Percentiles rank a stretch among this genome's conserved stretches.
Conservation (phyloP, 2,329 filamentous ascomycete species). For the Arthrobotrys musiformis region DNA sequence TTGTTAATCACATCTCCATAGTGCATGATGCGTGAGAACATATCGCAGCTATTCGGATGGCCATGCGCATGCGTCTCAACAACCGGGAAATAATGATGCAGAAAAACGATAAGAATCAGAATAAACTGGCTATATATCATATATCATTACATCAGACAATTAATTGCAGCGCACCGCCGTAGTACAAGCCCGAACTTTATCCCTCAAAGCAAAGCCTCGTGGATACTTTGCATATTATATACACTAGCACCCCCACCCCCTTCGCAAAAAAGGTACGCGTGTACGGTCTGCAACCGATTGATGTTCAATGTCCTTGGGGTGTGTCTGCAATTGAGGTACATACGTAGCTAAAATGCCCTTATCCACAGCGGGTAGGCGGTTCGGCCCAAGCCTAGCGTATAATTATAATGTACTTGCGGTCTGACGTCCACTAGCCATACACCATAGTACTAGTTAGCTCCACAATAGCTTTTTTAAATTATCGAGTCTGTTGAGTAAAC, state of each 20-base stretch:
- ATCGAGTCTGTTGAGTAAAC: slow-evolving; percentile 3
- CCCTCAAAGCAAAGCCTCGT: neutral
- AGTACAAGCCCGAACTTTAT: neutral
- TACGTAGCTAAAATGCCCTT: neutral
- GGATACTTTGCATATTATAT: neutral
- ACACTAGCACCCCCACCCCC: too few species aligned
- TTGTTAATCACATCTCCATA: too few species aligned
- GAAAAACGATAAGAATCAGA: too few species aligned
- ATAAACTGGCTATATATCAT: neutral
- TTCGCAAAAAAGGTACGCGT: too few species aligned
- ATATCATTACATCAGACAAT: too few species aligned
- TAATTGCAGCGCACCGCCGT: too few species aligned
- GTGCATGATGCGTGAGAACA: too few species aligned
- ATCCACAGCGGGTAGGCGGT: slow-evolving; percentile 3
- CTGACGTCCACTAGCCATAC: neutral
- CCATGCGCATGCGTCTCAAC: too few species aligned
- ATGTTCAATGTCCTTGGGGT: too few species aligned
- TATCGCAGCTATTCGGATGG: too few species aligned
- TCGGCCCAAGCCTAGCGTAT: slow-evolving; percentile 3
- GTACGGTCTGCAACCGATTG: too few species aligned
- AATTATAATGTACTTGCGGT: neutral
- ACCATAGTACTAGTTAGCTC: neutral
- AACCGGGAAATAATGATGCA: too few species aligned
- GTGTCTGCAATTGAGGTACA: neutral
- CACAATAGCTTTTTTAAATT: neutral